Evolutionary conservation across 495 filamentous ascomycete species (phyloP).

Genomic region (Glonium stellatum): DNA sequence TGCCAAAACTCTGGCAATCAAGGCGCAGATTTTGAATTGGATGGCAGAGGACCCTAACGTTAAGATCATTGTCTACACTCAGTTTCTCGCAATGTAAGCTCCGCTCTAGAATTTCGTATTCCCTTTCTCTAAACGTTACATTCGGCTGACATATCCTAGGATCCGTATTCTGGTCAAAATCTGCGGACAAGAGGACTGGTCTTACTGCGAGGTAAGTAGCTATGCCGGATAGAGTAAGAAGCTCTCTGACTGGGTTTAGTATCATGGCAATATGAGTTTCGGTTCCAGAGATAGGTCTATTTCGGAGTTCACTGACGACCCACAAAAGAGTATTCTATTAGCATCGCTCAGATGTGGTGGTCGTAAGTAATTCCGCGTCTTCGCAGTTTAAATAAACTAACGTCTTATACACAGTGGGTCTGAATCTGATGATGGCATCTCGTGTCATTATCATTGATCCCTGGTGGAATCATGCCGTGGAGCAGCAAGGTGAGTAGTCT

Average conservation of each 20-base stretch:
- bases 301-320: slow-evolving; percentile 27
- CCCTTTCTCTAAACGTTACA: neutral
- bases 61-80: slow-evolving; percentile 41
- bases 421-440: slow-evolving; percentile 39
- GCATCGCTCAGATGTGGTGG: slow-evolving; percentile 36
- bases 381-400: neutral
- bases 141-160: slow-evolving; percentile 4
- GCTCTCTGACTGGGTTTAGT: slow-evolving; percentile 17
- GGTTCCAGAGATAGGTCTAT: slow-evolving; percentile 28
- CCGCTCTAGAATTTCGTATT: neutral
- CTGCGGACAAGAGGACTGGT: slow-evolving; percentile 32
- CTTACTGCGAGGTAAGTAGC: slow-evolving; percentile 13
- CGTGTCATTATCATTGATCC: slow-evolving; percentile 41
- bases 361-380: slow-evolving; percentile 12
- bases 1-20: slow-evolving; percentile 37
- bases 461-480: slow-evolving; percentile 39
- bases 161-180: slow-evolving; percentile 32
- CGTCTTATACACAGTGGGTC: slow-evolving; percentile 22
- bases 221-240: too few relatives aligned
- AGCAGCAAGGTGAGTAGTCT: slow-evolving; percentile 43
- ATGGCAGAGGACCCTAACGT: slow-evolving; percentile 26
- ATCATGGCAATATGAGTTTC: slow-evolving; percentile 31
- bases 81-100: slow-evolving; percentile 30
- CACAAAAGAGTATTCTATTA: slow-evolving; percentile 29
- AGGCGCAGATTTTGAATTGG: slow-evolving; percentile 37